These are phyloP conservation scores for Saturnispora hagleri DNA, from an alignment of 805 yeast species.

Conservation along the genomic window DNA sequence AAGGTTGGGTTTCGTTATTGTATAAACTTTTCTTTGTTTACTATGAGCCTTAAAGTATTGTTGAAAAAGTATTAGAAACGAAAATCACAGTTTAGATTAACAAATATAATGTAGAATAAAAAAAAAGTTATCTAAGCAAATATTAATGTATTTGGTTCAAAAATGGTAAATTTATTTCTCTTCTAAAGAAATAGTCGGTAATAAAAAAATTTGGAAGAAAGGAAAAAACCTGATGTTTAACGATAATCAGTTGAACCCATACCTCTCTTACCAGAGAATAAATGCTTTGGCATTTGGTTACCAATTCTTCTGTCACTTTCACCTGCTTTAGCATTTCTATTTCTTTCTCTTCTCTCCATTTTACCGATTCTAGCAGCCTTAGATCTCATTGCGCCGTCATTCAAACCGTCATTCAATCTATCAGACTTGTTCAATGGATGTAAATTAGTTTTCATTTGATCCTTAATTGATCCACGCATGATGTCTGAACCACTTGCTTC, in stretches of 20 bases:
- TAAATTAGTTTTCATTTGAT: slow-evolving; percentile 15
- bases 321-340: slow-evolving; percentile 86
- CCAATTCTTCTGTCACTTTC: slow-evolving; percentile 91
- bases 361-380: slow-evolving; percentile 84
- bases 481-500: slow-evolving; percentile 71
- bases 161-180: background rate
- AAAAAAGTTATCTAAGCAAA: background rate
- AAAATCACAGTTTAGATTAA: background rate
- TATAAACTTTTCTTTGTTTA: background rate
- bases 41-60: background rate
- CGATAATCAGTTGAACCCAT: slow-evolving; percentile 88
- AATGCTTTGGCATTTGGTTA: slow-evolving; percentile 83
- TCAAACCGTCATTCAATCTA: slow-evolving; percentile 78
- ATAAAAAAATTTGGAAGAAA: background rate
- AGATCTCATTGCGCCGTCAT: slow-evolving; percentile 68
- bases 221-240: slow-evolving; percentile 13
- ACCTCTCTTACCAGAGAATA: slow-evolving; percentile 95
- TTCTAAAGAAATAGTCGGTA: background rate
- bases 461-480: slow-evolving; percentile 32
- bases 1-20: background rate
- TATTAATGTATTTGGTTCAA: background rate
- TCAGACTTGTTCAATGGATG: slow-evolving; percentile 54
- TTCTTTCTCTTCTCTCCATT: slow-evolving; percentile 87
- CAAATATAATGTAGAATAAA: background rate
- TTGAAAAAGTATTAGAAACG: background rate